Evolutionary conservation across 306 rosid species (phyloP), one percentile per base, ranked within the genome.

Genomic region (Glycine tomentella): DNA sequence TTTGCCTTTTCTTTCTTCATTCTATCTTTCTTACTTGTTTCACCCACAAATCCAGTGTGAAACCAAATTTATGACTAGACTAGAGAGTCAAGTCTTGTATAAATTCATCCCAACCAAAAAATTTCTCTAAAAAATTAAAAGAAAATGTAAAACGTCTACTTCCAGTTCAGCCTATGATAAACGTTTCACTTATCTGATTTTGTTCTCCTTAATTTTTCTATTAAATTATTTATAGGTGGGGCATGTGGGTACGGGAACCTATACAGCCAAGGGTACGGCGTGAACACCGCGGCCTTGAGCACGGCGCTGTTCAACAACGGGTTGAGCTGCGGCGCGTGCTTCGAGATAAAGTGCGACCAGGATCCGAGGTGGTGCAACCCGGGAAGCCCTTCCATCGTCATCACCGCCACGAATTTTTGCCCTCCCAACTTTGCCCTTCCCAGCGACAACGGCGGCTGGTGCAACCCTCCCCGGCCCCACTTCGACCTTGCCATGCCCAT

Each of bases 401-500:
- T 93, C 79, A 93, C 97, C 0, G 94, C 90, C 61, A 93, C 97
- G 66, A 93, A 93, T 77, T 93, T 93, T 64, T 93, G 97, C 67
- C 97, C 97, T 10, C 97, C 97, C 0, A 93, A 93, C 80, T 87
- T 58, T 38, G 96, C 97, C 44, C 92, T 67, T 0, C 87, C 92
- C n/a, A 90, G 67, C 63, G 97, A 93, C 86, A 82, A 93, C 53
- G 97, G 97, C 53, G 97, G 97, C 11, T 93, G 97, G 97, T 91
- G 97, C 84, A 91, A 93, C 84, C 97, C 97, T 6, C 97, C 97
- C 25, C 89, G 94, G 25, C 46, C 90, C 5, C 96, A 93, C 79
- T 93, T 93, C 80, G 97, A 93, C 66, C 97, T 93, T 61, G 94
- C 97, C 80, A 93, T 93, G 97, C 97, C 97, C 49, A 82, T 88